Percentiles rank a stretch among this genome's conserved stretches.
These are phyloP conservation scores for Dispira simplex DNA, from an alignment of 192 early-diverging fungal species.

Conservation along the genomic window DNA sequence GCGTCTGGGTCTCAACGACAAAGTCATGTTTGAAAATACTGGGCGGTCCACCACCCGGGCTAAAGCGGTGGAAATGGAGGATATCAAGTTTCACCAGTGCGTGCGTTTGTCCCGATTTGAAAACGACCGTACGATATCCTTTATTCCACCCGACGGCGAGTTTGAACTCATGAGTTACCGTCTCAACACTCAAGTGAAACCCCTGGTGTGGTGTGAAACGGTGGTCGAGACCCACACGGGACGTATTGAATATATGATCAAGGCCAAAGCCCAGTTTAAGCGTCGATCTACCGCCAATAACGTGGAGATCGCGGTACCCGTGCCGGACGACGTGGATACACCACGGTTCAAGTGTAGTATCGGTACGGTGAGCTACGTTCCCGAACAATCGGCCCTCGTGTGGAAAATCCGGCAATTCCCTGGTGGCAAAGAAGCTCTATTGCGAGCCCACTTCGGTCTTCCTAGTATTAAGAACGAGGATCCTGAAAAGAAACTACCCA, in stretches of 20 bases:
- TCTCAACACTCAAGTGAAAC: constrained; percentile 69
- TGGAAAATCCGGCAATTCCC: constrained; percentile 99
- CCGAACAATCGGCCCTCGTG: constrained; percentile 82
- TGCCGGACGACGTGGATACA: constrained; percentile 93
- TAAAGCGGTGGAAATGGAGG: constrained; percentile 83
- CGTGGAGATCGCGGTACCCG: constrained; percentile 96
- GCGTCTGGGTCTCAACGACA: constrained; percentile 74
- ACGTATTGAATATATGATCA: constrained; percentile 90
- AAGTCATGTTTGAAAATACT: constrained; percentile 86
- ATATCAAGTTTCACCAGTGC: constrained; percentile 84
- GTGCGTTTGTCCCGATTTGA: constrained; percentile 78
- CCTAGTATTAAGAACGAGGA: constrained; percentile 77
- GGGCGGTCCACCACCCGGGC: constrained; percentile 46
- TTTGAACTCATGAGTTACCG: constrained; percentile 88
- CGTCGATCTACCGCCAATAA: constrained; percentile 93
- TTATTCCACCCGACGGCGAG: constrained; percentile 81
- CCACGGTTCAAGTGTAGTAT: constrained; percentile 88
- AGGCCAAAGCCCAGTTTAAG: constrained; percentile 97
- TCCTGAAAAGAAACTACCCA: constrained; percentile 64
- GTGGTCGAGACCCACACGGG: constrained; percentile 77
- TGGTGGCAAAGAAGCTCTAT: constrained; percentile 91
- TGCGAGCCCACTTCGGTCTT: constrained; percentile 74
- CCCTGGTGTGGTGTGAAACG: constrained; percentile 73
- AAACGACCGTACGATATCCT: constrained; percentile 77
- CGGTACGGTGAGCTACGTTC: constrained; percentile 83